Evolutionary conservation across 1,284 basidiomycete species (phyloP).

Genomic region (Ceratobasidium sp.): DNA sequence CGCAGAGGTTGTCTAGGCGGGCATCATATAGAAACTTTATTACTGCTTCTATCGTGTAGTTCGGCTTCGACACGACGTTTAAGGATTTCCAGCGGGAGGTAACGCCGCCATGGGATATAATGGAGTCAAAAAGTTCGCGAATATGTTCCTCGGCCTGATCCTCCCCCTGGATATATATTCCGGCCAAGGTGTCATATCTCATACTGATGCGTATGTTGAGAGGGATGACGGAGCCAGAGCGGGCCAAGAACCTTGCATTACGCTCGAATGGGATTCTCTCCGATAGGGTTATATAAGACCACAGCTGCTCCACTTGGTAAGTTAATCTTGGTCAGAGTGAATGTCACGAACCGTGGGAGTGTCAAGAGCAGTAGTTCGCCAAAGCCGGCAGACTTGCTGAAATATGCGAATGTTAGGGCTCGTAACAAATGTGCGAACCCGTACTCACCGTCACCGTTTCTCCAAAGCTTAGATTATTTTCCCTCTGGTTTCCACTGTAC

Average conservation of each 20-base stretch:
- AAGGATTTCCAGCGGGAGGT: conserved; percentile 17
- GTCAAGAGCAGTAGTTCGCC: conserved; percentile 12
- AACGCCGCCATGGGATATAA: background rate
- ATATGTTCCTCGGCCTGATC: background rate
- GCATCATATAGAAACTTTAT: conserved; percentile 2
- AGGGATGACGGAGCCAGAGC: conserved; percentile 1
- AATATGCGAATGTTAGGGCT: background rate
- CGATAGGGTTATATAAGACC: conserved; percentile 17
- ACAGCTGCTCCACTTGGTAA: background rate
- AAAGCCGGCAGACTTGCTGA: conserved; percentile 28
- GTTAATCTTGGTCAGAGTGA: background rate
- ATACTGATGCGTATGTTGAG: conserved; percentile 8
- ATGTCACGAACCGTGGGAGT: conserved; percentile 21
- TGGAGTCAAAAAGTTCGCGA: background rate
- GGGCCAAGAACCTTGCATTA: background rate
- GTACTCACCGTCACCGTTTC: background rate
- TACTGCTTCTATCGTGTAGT: background rate
- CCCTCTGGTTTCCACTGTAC: background rate
- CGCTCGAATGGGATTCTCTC: background rate
- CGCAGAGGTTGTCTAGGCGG: conserved; percentile 10
- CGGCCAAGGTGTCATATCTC: background rate
- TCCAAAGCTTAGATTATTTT: too few species aligned
- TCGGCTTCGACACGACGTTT: background rate
- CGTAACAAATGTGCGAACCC: background rate
- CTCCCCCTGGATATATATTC: background rate